A percentile compares a stretch with the other conserved stretches of the same genome.
Evolutionary conservation across 164 flowering plant genomes (phyloP).

Genomic region (Brasenia schreberi): DNA sequence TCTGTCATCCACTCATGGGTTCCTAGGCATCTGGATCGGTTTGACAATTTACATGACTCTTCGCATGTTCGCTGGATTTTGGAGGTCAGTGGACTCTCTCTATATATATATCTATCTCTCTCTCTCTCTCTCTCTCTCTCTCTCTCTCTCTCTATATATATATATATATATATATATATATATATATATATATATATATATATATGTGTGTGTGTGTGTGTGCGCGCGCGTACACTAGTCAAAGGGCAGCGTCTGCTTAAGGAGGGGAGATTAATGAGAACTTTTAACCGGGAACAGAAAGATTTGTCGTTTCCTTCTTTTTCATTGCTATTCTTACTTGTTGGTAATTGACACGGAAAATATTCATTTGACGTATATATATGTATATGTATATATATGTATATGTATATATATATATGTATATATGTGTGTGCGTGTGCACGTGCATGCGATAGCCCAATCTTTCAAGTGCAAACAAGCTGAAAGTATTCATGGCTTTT

Average conservation of each 20-base stretch:
- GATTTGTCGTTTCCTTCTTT: too few species aligned
- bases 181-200: not conserved
- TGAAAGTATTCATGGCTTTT: not conserved
- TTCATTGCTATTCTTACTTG: too few species aligned
- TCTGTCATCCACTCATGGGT: constrained; percentile 49
- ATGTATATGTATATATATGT: not conserved
- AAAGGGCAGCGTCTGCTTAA: too few species aligned
- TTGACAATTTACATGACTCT: constrained; percentile 68
- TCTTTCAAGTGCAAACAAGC: not conserved
- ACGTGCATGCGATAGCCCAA: not conserved
- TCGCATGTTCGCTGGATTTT: constrained; percentile 56
- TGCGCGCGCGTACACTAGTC: not conserved
- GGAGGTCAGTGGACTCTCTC: constrained; percentile 39
- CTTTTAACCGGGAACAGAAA: too few species aligned
- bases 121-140: not conserved
- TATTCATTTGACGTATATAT: too few species aligned
- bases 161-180: too few species aligned
- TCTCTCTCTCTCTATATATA: not conserved
- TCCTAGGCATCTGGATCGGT: constrained; percentile 80
- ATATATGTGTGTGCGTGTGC: too few species aligned
- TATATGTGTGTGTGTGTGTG: too few species aligned
- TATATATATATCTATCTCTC: too few species aligned
- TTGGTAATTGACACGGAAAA: too few species aligned
- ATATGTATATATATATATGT: not conserved
- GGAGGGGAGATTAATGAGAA: not conserved